Evolutionary conservation across 768 basidiomycete genomes (phyloP).

Genomic region (Collybia sordida): DNA sequence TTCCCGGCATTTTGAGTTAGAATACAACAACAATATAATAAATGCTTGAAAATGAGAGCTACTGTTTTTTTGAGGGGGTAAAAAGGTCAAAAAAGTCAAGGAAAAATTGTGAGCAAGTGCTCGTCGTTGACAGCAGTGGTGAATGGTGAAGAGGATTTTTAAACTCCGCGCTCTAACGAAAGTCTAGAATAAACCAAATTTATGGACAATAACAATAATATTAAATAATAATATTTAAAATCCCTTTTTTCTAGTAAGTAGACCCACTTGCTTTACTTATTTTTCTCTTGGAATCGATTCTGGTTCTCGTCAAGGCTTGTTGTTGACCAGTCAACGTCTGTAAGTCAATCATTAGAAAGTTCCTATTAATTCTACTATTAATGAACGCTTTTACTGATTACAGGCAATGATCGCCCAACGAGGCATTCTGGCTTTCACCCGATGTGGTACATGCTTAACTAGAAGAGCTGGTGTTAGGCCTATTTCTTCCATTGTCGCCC

Average conservation of each 20-base stretch:
- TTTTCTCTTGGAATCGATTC: too few species aligned
- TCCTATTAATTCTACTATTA: not conserved
- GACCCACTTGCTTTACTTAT: too few species aligned
- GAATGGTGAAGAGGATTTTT: constrained; percentile 10
- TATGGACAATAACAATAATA: too few species aligned
- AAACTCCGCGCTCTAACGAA: constrained; percentile 17
- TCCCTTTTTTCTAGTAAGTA: too few species aligned
- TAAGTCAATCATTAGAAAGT: too few species aligned
- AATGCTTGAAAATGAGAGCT: not conserved
- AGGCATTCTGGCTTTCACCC: not conserved
- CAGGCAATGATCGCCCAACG: constrained; percentile 2
- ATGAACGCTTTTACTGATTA: not conserved
- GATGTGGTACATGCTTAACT: constrained; percentile 1
- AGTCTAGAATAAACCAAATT: too few species aligned
- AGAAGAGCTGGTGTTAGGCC: not conserved
- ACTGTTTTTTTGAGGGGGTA: not conserved
- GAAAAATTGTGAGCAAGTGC: not conserved
- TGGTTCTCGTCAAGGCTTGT: not conserved
- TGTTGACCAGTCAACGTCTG: too few species aligned
- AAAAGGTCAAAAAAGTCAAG: not conserved
- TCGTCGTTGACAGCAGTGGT: constrained; percentile 7
- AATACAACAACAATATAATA: not conserved
- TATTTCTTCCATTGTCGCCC: constrained; percentile 6
- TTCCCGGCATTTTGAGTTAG: constrained; percentile 52
- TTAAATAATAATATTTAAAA: too few species aligned